Evolutionary conservation across 306 rosid genomes (phyloP), one percentile per base, ranked within the genome.

Genomic region (Urtica urens): DNA sequence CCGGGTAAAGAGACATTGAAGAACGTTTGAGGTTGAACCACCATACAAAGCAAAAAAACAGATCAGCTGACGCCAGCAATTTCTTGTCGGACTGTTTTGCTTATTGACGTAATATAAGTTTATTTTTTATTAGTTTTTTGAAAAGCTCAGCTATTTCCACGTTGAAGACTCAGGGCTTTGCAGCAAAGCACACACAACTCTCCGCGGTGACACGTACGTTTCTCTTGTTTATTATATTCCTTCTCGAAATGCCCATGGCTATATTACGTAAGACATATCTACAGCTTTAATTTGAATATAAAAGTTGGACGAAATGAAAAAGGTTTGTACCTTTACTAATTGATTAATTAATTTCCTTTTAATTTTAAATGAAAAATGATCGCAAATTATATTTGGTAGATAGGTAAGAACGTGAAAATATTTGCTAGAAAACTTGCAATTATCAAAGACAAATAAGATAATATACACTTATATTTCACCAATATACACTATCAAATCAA

Each of bases 81-180:
- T 19, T 18, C 21, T 50, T 71, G 82, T 77, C 72, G 76, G 59
- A 72, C 20, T 41, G 66, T 53, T 63, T 40, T 35, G 11, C 40
- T 35, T 35, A 1, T 35, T n/a, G n/a, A n/a, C n/a, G 9, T n/a
- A 12, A 12, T 0, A 12, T 3, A 2, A 7, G 11, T 21, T 10
- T 20, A 7, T 26, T 28, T 10, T 10, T 7, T 27, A 14, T 10
- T 35, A 35, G n/a, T 16, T 44, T 38, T 37, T 58, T 61, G 26
- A 53, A 34, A 41, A 14, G 23, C 38, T 42, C 42, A 64, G 1
- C 25, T 29, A 17, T n/a, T 27, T 38, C 62, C 76, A 73, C 84
- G 82, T 73, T 79, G 70, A 59, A 16, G 3, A 7, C 38, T 13
- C 23, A 7, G 23, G 57, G 67, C 47, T 37, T n/a, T 44, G 74